phyloP scores from a whole-genome alignment of 192 early-diverging fungal species.

The Tieghemiomyces parasiticus region DNA sequence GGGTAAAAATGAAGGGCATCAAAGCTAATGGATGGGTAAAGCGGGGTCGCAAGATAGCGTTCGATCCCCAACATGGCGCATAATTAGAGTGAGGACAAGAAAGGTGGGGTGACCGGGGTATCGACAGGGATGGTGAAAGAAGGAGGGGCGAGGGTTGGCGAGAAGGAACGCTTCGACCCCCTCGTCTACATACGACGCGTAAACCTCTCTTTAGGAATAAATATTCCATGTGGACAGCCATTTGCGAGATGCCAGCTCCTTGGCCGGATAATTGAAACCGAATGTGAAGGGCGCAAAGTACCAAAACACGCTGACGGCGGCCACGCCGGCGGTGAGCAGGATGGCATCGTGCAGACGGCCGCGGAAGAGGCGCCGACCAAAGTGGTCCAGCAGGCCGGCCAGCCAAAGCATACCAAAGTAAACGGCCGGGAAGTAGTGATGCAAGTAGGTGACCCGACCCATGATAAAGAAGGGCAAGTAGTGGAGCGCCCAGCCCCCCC shows the following conservation, averaged over 20 bases:
- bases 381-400: conserved; percentile 67
- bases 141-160: too few species aligned
- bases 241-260: conserved; percentile 32
- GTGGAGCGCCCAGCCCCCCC: conserved; percentile 86
- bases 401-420: conserved; percentile 84
- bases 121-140: too few species aligned
- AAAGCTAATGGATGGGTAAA: too few species aligned
- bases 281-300: conserved; percentile 72
- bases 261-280: conserved; percentile 58
- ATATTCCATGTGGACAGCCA: conserved; percentile 79
- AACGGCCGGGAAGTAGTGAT: conserved; percentile 93
- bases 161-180: too few species aligned
- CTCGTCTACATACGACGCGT: too few species aligned
- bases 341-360: conserved; percentile 10
- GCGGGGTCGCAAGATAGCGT: too few species aligned
- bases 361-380: conserved; percentile 22
- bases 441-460: conserved; percentile 91
- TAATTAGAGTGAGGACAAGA: too few species aligned
- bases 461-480: conserved; percentile 91
- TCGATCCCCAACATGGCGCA: too few species aligned
- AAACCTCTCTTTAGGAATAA: conserved; percentile 22
- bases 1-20: too few species aligned
- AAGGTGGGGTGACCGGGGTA: too few species aligned
- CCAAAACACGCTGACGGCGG: conserved; percentile 42
- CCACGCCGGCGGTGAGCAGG: conserved; percentile 13